phyloP scores from a whole-genome alignment of 345 rosid genomes.

The Citrus australasica region DNA sequence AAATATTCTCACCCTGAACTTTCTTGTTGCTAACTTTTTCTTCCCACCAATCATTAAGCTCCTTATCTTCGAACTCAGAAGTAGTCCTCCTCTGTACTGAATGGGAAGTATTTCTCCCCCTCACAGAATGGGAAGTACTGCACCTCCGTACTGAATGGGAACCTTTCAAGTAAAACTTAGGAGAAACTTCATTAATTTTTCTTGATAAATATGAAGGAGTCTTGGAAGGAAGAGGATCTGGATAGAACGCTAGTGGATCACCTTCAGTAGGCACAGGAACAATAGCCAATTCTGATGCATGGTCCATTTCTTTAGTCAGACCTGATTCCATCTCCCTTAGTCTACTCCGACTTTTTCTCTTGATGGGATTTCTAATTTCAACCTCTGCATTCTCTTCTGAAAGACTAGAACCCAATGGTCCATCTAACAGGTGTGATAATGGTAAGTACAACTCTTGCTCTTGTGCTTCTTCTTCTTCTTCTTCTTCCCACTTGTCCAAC shows the following conservation, averaged over 20 bases:
- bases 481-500: conserved; percentile 39
- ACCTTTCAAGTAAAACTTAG: conserved; percentile 28
- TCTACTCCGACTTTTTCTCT: conserved; percentile 17
- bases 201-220: conserved; percentile 20
- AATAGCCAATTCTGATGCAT: conserved; percentile 35
- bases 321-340: conserved; percentile 17
- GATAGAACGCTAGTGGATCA: conserved; percentile 30
- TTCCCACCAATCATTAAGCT: conserved; percentile 37
- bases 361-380: conserved; percentile 20
- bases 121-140: not conserved
- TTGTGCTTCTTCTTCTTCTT: conserved; percentile 31
- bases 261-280: conserved; percentile 49
- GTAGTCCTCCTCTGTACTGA: conserved; percentile 17
- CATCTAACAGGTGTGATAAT: conserved; percentile 36
- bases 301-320: conserved; percentile 13
- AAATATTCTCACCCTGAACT: conserved; percentile 14
- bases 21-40: conserved; percentile 27
- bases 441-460: conserved; percentile 45
- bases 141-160: not conserved
- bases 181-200: conserved; percentile 23
- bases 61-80: conserved; percentile 42
- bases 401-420: not conserved
- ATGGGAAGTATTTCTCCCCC: conserved; percentile 20
- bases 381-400: conserved; percentile 14
- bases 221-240: conserved; percentile 29